These are phyloP conservation scores for Curvularia lunata DNA, from an alignment of 2,329 filamentous ascomycete species.

Conservation along the genomic window DNA sequence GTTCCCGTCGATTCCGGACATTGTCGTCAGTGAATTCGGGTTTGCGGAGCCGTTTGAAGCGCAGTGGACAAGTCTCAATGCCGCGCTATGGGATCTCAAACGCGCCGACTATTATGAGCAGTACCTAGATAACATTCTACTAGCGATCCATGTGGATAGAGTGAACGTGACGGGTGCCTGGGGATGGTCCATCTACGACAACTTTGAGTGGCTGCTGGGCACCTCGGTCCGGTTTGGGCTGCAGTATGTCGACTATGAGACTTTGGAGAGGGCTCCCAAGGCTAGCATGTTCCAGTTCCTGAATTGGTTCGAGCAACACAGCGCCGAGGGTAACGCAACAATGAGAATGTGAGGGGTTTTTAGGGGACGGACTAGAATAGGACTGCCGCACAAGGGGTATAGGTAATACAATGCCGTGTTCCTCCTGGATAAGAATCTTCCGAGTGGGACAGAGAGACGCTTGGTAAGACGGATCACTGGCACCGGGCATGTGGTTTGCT, in stretches of 20 bases:
- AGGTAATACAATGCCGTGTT: neutral
- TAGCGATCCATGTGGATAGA: conserved; percentile 46
- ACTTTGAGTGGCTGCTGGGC: conserved; percentile 52
- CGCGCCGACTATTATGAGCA: conserved; percentile 52
- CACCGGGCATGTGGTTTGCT: neutral
- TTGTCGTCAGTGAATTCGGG: conserved; percentile 52
- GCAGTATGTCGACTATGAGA: conserved; percentile 54
- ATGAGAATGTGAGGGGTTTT: conserved; percentile 26
- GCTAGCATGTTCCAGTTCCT: conserved; percentile 53
- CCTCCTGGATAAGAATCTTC: neutral
- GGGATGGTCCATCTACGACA: conserved; percentile 53
- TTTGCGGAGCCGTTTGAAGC: conserved; percentile 53
- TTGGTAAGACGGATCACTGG: neutral
- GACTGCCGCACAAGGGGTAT: neutral
- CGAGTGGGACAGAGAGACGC: neutral
- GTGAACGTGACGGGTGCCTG: conserved; percentile 54
- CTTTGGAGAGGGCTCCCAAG: conserved; percentile 51
- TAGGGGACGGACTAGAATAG: neutral
- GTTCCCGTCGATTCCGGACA: conserved; percentile 52
- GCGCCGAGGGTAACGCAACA: conserved; percentile 34
- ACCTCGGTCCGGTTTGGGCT: conserved; percentile 49
- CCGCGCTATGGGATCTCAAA: conserved; percentile 51
- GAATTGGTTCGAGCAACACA: conserved; percentile 51
- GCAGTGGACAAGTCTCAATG: conserved; percentile 36
- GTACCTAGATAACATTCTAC: conserved; percentile 52